Evolutionary conservation across 495 filamentous ascomycete genomes (phyloP).

Genomic region (Penicillium robsamsonii): DNA sequence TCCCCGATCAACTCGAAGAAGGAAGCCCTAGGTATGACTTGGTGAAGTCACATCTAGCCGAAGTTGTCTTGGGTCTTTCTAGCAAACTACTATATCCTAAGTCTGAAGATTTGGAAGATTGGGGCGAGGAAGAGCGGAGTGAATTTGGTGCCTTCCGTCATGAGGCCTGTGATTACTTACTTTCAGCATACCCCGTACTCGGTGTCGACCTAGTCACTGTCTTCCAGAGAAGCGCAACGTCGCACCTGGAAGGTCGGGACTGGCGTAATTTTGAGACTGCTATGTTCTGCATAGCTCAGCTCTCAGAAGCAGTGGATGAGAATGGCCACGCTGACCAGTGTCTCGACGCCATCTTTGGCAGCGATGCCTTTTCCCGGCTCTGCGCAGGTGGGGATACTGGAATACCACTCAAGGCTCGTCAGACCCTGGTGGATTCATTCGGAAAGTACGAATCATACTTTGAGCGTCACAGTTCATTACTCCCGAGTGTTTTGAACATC

Average conservation of each 20-base stretch:
- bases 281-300: constrained; percentile 71
- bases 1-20: constrained; percentile 33
- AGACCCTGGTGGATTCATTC: constrained; percentile 74
- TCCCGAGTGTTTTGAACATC: constrained; percentile 76
- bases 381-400: constrained; percentile 47
- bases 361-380: constrained; percentile 46
- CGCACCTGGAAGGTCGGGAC: constrained; percentile 53
- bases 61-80: constrained; percentile 39
- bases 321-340: constrained; percentile 63
- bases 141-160: constrained; percentile 76
- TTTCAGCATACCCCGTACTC: constrained; percentile 69
- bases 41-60: constrained; percentile 38
- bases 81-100: constrained; percentile 40
- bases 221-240: constrained; percentile 63
- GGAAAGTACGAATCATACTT: constrained; percentile 82
- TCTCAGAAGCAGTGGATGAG: constrained; percentile 73
- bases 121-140: constrained; percentile 68
- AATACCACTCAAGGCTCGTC: constrained; percentile 67
- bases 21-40: constrained; percentile 25
- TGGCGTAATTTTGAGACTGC: constrained; percentile 82
- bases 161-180: constrained; percentile 78
- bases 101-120: constrained; percentile 40
- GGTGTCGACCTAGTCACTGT: constrained; percentile 65
- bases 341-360: constrained; percentile 73
- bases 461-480: constrained; percentile 62